Evolutionary conservation across 192 early-diverging fungal species (phyloP), one percentile per base, ranked within the genome.

Genomic region (Obelidium mucronatum): DNA sequence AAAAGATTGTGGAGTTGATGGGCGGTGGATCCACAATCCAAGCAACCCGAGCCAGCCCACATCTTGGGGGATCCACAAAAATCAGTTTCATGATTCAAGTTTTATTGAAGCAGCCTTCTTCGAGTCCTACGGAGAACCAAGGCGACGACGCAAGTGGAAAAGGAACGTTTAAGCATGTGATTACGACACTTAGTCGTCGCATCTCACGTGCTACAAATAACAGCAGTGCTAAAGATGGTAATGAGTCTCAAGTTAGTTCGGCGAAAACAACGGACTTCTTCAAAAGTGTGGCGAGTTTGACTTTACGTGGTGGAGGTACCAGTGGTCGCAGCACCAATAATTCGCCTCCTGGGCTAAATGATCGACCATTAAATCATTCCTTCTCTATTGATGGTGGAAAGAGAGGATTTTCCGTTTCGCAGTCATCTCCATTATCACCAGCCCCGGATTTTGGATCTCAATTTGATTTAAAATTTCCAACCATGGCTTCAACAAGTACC

Each of bases 1-100:
- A 63, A 35, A 60, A 48, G 34, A 62, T 74, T 30, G 33, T 74
- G 15, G 72, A 74, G 37, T 30, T 74, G 30, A 74, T 74, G 72
- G 72, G 72, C 17, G 72, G 72, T 17, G 4, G 6, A 51, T 40
- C 39, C 28, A 11, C 4, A 40, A 19, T 17, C 0, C 30, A 51
- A 33, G 4, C 66, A 39, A 13, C 8, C n/a, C n/a, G n/a, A n/a
- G n/a, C n/a, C n/a, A n/a, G n/a, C n/a, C n/a, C n/a, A n/a, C n/a
- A n/a, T n/a, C n/a, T n/a, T n/a, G n/a, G n/a, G n/a, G 66, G 40
- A 5, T 13, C 17, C 13, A 39, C 40, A 19, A 4, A n/a, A 19
- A n/a, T 68, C 8, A 30, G 0, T n/a, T 68, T 42, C 31, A n/a
- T 15, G n/a, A 15, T 68, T 40, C 30, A 37, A 0, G 66, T 68